A percentile compares a stretch with the other conserved stretches of the same genome.
Evolutionary conservation across 208 protist species (phyloP).

Genomic region (Polymyxa betae): DNA sequence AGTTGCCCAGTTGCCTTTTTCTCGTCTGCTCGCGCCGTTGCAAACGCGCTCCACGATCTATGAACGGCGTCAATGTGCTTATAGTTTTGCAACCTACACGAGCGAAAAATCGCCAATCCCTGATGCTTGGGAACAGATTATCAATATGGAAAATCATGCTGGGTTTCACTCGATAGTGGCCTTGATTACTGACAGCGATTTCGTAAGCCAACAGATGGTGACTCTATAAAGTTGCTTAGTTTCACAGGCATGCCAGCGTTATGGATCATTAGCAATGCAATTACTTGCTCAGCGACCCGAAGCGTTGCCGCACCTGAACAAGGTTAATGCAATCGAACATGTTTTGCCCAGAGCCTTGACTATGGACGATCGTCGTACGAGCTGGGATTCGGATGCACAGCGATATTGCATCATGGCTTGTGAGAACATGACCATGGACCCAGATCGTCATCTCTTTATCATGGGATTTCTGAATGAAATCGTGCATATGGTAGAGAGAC

Average conservation of each 20-base stretch:
- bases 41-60: slow-evolving; percentile 40
- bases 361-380: neutral
- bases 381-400: slow-evolving; percentile 31
- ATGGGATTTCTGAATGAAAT: slow-evolving; percentile 48
- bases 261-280: slow-evolving; percentile 17
- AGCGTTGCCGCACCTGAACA: slow-evolving; percentile 13
- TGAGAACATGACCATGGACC: slow-evolving; percentile 42
- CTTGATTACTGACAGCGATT: slow-evolving; percentile 2
- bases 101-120: neutral
- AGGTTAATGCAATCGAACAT: slow-evolving; percentile 11
- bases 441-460: slow-evolving; percentile 6
- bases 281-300: neutral
- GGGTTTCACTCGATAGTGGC: slow-evolving; percentile 31
- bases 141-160: slow-evolving; percentile 31
- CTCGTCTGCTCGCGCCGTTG: neutral
- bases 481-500: slow-evolving; percentile 33
- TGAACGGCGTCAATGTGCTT: slow-evolving; percentile 30
- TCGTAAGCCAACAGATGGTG: neutral
- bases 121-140: slow-evolving; percentile 41
- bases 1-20: slow-evolving; percentile 12
- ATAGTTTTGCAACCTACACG: slow-evolving; percentile 49
- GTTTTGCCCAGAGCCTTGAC: neutral
- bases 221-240: neutral
- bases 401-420: slow-evolving; percentile 47
- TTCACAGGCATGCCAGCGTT: neutral